A percentile compares a stretch with the other conserved stretches of the same genome.
Evolutionary conservation across 257 asterid species (phyloP).

Genomic region (Jaltomata sinuosa): DNA sequence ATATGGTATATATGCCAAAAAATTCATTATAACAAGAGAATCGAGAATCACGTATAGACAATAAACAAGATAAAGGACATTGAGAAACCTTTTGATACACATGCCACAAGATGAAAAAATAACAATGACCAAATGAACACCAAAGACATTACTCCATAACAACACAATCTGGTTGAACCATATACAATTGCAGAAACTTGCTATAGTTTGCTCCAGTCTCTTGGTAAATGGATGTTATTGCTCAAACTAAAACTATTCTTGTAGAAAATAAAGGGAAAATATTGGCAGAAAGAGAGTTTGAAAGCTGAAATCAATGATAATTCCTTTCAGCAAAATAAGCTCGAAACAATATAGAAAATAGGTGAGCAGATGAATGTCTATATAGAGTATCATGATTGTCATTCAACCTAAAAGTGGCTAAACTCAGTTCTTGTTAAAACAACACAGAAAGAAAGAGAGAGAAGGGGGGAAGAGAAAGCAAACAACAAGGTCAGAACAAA

Average conservation of each 20-base stretch:
- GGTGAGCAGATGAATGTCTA: background rate
- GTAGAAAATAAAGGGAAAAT: background rate
- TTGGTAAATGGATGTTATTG: background rate
- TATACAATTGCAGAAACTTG: background rate
- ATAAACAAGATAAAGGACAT: background rate
- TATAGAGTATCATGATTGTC: background rate
- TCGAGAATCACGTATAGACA: background rate
- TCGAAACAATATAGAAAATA: background rate
- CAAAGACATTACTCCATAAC: background rate
- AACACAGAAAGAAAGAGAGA: background rate
- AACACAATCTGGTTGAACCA: background rate
- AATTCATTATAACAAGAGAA: background rate
- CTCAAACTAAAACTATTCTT: background rate
- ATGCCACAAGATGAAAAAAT: background rate
- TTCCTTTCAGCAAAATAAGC: background rate
- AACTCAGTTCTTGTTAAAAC: background rate
- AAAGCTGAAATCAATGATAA: background rate
- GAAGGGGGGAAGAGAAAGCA: background rate
- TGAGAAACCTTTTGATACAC: background rate
- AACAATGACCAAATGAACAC: background rate
- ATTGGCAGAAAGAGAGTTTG: background rate
- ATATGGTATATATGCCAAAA: background rate
- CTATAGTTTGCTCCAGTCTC: background rate
- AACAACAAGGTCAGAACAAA: background rate
- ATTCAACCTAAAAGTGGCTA: too few species aligned